These are phyloP conservation scores for Claviceps fusiformis DNA, from an alignment of 2,329 filamentous ascomycete species.

Conservation along the genomic window DNA sequence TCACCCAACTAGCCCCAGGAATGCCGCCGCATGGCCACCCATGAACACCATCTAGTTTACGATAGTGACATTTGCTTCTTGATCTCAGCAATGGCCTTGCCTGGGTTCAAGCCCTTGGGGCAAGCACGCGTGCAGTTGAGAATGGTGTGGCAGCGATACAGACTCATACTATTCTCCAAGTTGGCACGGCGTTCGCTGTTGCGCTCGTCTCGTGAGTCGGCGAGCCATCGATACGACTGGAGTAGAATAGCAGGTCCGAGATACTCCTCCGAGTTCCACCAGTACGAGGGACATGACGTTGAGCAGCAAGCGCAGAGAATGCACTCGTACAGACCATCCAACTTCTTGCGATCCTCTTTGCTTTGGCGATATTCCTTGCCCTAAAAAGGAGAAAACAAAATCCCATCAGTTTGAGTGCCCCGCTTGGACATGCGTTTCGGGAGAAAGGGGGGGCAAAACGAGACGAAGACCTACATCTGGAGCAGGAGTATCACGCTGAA, in stretches of 20 bases:
- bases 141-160: constrained; percentile 99
- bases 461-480: constrained; percentile 53
- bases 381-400: constrained; percentile 28
- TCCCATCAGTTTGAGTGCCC: neutral
- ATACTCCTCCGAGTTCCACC: constrained; percentile 99
- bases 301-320: constrained; percentile 99
- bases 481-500: constrained; percentile 76
- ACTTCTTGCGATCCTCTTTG: constrained; percentile 86
- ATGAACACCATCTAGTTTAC: neutral
- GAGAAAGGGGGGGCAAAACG: too few relatives aligned
- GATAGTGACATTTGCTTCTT: constrained; percentile 83
- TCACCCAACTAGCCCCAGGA: too few relatives aligned
- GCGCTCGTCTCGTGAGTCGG: constrained; percentile 86
- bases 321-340: constrained; percentile 97
- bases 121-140: constrained; percentile 97
- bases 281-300: constrained; percentile 98
- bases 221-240: constrained; percentile 96
- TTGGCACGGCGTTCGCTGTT: constrained; percentile 77
- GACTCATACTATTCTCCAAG: constrained; percentile 95
- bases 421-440: too few relatives aligned
- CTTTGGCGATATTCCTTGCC: constrained; percentile 86
- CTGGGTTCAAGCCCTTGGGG: constrained; percentile 96
- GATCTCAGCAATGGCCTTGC: constrained; percentile 88
- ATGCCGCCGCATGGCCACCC: neutral
- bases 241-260: constrained; percentile 92